Base-by-base conservation (phyloP, 2,329 filamentous ascomycete species). In the Apiospora koreana region DNA sequence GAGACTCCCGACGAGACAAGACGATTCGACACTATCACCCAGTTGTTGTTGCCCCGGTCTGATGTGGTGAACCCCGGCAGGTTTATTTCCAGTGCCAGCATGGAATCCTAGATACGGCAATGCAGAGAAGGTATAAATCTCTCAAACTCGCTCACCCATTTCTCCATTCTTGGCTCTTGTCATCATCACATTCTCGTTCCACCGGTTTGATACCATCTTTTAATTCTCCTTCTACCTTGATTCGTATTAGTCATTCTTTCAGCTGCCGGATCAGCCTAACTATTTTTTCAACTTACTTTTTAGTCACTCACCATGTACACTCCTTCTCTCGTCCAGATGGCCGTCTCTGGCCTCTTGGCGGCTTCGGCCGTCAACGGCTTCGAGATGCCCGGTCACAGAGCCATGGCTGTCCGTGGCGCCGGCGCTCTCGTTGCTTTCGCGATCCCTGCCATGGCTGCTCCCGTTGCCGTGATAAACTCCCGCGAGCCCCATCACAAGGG, bases 221-320 rank as follows among this genome's bases (percentile, higher is more conserved):
- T 68, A 65, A 18, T 67, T 68, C 58, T n/a, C 66, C 67, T 67
- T 69, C 69, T 70, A 62, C 72, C 69, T 70, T 70, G 66, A 66
- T 74, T 70, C 68, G 66, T 72, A 75, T 69, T 72, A 69, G 41
- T 31, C 35, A 68, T 75, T 76, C 72, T 62, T 72, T 74, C 72
- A 72, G 77, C 77, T 80, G 76, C 78, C 73, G 77, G 78, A 62
- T 69, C 75, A 78, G 76, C 75, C 72, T n/a, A 23, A 68, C 67
- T 68, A 62, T 62, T 38, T 62, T 38, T 62, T 62, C 31, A 72
- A 45, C 73, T 72, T 70, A 43, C 72, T 69, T 31, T 31, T 28
- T 21, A 71, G 67, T 68, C 68, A 70, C 65, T 74, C 75, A 79
- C 73, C 5, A 79, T 79, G 79, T 75, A 79, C 73, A 73, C 77